phyloP scores from a whole-genome alignment of 106 monocot genomes.

The Ottelia alismoides region DNA sequence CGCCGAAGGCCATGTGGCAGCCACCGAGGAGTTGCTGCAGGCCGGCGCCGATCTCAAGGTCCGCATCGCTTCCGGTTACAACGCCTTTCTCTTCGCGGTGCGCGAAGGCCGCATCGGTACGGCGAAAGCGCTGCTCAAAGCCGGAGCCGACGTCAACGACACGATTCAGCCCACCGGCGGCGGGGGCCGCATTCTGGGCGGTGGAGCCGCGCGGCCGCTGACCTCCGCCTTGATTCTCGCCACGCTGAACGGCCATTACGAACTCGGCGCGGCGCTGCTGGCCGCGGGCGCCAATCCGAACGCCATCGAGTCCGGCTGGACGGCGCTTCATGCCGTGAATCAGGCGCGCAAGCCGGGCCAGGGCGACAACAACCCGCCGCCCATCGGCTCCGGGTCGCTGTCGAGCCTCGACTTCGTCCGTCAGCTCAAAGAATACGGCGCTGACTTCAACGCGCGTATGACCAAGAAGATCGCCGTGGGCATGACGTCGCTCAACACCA shows the following conservation, averaged over 20 bases:
- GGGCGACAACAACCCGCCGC: too few relatives aligned
- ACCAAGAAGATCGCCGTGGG: too few relatives aligned
- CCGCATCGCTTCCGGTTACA: neutral
- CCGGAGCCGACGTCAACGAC: neutral
- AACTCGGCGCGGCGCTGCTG: neutral
- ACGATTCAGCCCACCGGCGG: too few relatives aligned
- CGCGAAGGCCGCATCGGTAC: neutral
- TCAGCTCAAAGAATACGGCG: too few relatives aligned
- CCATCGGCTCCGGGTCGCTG: too few relatives aligned
- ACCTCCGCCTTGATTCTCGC: neutral
- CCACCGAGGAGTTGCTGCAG: neutral
- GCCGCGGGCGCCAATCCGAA: neutral
- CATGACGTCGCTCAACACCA: too few relatives aligned
- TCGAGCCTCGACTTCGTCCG: too few relatives aligned
- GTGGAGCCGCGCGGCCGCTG: too few relatives aligned
- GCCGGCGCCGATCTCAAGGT: neutral
- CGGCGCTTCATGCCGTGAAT: neutral
- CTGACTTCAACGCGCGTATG: too few relatives aligned
- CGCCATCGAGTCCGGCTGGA: neutral
- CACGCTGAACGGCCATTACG: neutral
- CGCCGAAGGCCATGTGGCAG: neutral
- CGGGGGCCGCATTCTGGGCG: too few relatives aligned
- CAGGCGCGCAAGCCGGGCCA: neutral
- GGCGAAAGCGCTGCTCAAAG: neutral
- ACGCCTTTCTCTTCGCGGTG: neutral